Evolutionary conservation across 2,329 filamentous ascomycete species (phyloP).

Genomic region (Aspergillus oerlinghausenensis): DNA sequence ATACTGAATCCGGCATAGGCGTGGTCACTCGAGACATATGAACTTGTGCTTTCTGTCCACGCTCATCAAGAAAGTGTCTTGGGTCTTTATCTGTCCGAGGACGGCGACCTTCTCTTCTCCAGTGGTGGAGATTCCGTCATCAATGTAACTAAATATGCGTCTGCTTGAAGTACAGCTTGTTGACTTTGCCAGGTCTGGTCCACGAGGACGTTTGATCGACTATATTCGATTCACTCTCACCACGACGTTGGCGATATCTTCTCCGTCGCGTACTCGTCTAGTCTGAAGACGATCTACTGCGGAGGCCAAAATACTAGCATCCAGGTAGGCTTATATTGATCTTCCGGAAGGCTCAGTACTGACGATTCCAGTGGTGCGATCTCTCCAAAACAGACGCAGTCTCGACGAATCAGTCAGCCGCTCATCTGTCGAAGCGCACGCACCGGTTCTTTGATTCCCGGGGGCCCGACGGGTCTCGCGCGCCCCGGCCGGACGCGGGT

Average conservation of each 20-base stretch:
- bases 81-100: constrained; percentile 72
- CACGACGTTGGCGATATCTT: constrained; percentile 96
- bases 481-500: constrained; percentile 65
- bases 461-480: constrained; percentile 75
- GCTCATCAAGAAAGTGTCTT: constrained; percentile 91
- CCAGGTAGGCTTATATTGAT: constrained; percentile 48
- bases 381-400: constrained; percentile 60
- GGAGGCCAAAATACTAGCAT: constrained; percentile 93
- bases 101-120: constrained; percentile 76
- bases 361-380: constrained; percentile 62
- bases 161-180: constrained; percentile 5
- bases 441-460: constrained; percentile 92
- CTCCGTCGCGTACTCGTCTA: constrained; percentile 80
- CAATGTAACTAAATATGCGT: constrained; percentile 51
- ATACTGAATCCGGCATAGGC: constrained; percentile 43
- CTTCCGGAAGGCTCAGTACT: not conserved
- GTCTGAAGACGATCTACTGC: constrained; percentile 77
- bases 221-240: constrained; percentile 87
- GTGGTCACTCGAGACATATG: constrained; percentile 85
- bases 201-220: constrained; percentile 66
- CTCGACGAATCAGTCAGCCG: constrained; percentile 59
- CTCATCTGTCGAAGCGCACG: constrained; percentile 70
- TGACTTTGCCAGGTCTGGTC: constrained; percentile 64
- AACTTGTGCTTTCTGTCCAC: constrained; percentile 71
- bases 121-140: constrained; percentile 90